Base-by-base conservation (phyloP, 2,329 filamentous ascomycete genomes). In the Zelopaecilomyces penicillatus region DNA sequence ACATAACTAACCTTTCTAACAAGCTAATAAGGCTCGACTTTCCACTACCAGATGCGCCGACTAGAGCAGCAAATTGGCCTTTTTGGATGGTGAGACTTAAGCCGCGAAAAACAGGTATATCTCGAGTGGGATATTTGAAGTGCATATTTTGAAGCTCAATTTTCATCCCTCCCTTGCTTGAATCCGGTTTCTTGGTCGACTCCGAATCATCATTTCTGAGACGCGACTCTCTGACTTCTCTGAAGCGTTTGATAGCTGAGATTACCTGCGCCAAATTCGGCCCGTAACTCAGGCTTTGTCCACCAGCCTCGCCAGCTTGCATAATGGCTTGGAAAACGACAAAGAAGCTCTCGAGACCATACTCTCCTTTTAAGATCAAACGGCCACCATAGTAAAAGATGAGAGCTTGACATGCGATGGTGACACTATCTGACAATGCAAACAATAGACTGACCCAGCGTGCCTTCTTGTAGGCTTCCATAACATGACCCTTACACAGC, bases 11-110 rank as follows among this genome's bases (percentile, higher is more conserved):
- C 54, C 59, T 73, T 62, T 83, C 80, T 5, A 83, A 62, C 1
- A 83, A 64, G 42, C 74, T 71, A 32, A 91, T 76, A 37, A 87
- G 80, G 11, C 80, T 87, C 0, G 81, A 84, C 65, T 90, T 87
- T 32, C 83, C 83, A 47, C 80, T 84, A 1, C 83, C 83, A 1
- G 79, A 83, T 1, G 82, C 74, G 2, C 84, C 83, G 5, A 87
- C 83, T 1, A 87, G 68, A 1, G 82, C 83, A 1, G 76, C 80
- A 55, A 85, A 87, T 56, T 85, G 80, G 4, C 83, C 83, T 52
- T 79, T 80, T 51, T 80, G 69, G 42, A 87, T 76, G 5, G 71
- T 76, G 47, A 89, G 65, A 55, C 74, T 80, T 45, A 89, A 64
- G 2, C 75, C 74, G 42, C 67, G 71, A 61, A 82, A 81, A 30